Conservation (phyloP, 116 monocot species). For the Phalaenopsis hybrid region DNA sequence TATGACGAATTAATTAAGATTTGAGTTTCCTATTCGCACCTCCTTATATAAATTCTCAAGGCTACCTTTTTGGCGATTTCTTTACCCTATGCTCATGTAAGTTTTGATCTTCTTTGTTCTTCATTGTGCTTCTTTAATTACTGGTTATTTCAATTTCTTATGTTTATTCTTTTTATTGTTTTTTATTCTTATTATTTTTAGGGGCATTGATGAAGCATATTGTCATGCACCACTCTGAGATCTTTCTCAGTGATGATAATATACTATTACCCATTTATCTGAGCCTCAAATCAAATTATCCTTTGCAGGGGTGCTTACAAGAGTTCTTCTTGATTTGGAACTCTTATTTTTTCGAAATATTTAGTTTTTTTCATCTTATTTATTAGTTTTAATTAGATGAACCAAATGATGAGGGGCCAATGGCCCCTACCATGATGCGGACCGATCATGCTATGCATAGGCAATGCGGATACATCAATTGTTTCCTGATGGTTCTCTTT, state of each 20-base stretch:
- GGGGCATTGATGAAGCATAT: not conserved
- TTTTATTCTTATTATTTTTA: not conserved
- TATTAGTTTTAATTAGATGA: not conserved
- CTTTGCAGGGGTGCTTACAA: not conserved
- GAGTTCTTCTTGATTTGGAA: not conserved
- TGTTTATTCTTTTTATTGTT: not conserved
- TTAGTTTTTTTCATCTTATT: not conserved
- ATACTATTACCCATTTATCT: not conserved
- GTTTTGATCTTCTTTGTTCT: no score
- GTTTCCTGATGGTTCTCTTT: not conserved
- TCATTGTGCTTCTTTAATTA: no score
- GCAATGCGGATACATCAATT: not conserved
- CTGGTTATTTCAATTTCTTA: not conserved
- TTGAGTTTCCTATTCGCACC: no score
- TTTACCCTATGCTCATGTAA: no score
- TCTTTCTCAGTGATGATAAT: not conserved
- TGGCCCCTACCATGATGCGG: not conserved
- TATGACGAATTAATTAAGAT: no score
- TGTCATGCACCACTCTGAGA: slow-evolving; percentile 3
- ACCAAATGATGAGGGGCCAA: slow-evolving; percentile 5
- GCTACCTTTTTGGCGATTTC: no score
- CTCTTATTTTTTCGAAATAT: not conserved
- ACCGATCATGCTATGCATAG: not conserved
- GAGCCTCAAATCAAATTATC: not conserved
- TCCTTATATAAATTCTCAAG: no score